Evolutionary conservation across 2,329 filamentous ascomycete species (phyloP).

Genomic region (Talaromyces sp.): DNA sequence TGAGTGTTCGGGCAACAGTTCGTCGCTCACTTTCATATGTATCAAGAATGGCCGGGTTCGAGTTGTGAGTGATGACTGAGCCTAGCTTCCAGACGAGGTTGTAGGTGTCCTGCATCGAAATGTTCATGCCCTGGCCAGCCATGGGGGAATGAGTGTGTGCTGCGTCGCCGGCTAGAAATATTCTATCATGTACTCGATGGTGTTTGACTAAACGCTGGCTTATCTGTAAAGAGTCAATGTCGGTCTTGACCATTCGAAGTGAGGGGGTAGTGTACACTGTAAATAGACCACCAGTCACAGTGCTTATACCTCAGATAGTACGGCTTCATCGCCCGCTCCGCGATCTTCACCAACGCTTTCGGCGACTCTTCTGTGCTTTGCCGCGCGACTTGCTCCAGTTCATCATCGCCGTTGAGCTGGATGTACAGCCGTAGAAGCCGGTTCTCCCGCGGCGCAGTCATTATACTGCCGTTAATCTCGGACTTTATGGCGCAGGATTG

Average conservation of each 20-base stretch:
- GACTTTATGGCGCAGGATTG: conserved; percentile 57
- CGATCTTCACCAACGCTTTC: conserved; percentile 59
- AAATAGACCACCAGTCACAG: conserved; percentile 65
- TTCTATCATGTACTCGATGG: conserved; percentile 39
- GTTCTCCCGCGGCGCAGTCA: conserved; percentile 65
- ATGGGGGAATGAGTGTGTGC: conserved; percentile 32
- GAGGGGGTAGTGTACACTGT: conserved; percentile 30
- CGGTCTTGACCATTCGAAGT: background rate
- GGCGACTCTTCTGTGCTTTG: conserved; percentile 44
- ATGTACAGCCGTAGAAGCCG: conserved; percentile 63
- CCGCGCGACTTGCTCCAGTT: conserved; percentile 22
- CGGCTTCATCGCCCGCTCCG: conserved; percentile 61
- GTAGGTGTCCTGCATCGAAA: conserved; percentile 35
- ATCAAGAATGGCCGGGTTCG: conserved; percentile 23
- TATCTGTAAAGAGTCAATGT: conserved; percentile 49
- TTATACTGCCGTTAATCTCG: conserved; percentile 53
- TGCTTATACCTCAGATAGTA: conserved; percentile 63
- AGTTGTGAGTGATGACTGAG: conserved; percentile 25
- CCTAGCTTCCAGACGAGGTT: conserved; percentile 37
- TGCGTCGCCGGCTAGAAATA: conserved; percentile 69
- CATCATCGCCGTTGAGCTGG: conserved; percentile 51
- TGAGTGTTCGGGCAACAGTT: conserved; percentile 32
- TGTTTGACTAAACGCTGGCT: conserved; percentile 54
- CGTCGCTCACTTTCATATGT: conserved; percentile 33
- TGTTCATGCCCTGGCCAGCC: conserved; percentile 35